Conservation (phyloP, 1,284 basidiomycete genomes). For the Trametes versicolor region DNA sequence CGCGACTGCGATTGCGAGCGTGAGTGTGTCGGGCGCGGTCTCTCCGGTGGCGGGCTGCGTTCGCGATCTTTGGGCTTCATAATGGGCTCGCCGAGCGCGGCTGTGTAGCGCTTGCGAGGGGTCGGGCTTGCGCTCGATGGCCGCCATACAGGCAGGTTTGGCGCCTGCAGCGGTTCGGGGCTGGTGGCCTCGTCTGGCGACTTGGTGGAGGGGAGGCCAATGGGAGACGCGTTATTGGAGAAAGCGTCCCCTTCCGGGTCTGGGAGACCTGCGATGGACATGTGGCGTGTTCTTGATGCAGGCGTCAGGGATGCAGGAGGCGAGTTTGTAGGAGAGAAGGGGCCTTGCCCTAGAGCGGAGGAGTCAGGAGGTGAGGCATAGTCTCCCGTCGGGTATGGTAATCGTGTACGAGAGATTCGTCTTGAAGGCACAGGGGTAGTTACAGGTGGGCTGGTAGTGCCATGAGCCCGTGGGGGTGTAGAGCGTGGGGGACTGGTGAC, state of each 20-base stretch:
- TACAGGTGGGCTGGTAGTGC: slow-evolving; percentile 73
- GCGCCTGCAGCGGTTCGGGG: slow-evolving; percentile 46
- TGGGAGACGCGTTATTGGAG: slow-evolving; percentile 32
- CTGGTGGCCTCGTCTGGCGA: slow-evolving; percentile 36
- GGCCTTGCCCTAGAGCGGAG: slow-evolving; percentile 46
- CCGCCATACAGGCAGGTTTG: slow-evolving; percentile 45
- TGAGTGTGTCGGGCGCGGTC: slow-evolving; percentile 37
- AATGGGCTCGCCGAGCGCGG: slow-evolving; percentile 78
- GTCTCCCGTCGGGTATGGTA: slow-evolving; percentile 82
- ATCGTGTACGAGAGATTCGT: slow-evolving; percentile 51
- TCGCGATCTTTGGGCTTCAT: slow-evolving; percentile 50
- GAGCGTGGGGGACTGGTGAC: slow-evolving; percentile 48
- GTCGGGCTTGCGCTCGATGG: slow-evolving; percentile 72
- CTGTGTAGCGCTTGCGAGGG: slow-evolving; percentile 82
- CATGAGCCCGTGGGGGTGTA: slow-evolving; percentile 57
- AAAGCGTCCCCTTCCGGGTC: slow-evolving; percentile 31
- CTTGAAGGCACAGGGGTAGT: slow-evolving; percentile 47
- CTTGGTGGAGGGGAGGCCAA: slow-evolving; percentile 41
- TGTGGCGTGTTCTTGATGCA: slow-evolving; percentile 36
- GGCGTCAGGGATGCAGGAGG: slow-evolving; percentile 59
- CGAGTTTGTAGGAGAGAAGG: slow-evolving; percentile 70
- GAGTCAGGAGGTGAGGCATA: slow-evolving; percentile 70
- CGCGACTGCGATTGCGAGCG: slow-evolving; percentile 34
- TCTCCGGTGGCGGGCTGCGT: slow-evolving; percentile 41
- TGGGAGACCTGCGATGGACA: slow-evolving; percentile 46